phyloP scores from a whole-genome alignment of 1,284 basidiomycete genomes.

The Sporisorium graminicola region DNA sequence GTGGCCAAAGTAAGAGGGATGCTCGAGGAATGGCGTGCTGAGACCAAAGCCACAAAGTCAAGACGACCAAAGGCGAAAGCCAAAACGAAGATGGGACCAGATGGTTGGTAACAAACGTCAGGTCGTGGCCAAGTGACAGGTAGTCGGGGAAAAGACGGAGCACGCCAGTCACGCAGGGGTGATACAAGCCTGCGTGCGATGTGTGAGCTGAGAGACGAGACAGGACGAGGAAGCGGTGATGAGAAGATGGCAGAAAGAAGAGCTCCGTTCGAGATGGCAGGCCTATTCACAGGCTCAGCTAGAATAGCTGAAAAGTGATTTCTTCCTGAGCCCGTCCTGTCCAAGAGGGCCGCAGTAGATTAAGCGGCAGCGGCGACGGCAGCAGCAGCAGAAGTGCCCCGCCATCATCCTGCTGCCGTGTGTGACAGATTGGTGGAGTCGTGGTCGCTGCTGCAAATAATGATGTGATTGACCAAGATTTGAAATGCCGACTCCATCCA shows the following conservation, averaged over 20 bases:
- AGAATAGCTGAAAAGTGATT: no score
- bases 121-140: neutral
- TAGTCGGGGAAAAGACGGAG: neutral
- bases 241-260: no score
- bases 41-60: neutral
- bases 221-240: no score
- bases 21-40: slow-evolving; percentile 10
- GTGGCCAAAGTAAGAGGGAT: neutral
- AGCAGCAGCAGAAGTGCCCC: neutral
- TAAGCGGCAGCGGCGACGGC: neutral
- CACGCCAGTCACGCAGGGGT: neutral
- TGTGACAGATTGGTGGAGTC: neutral
- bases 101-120: neutral
- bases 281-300: no score
- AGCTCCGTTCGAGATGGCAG: no score
- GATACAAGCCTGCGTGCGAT: neutral
- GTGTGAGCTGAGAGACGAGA: no score
- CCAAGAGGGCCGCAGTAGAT: neutral
- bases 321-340: neutral
- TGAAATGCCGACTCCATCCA: neutral
- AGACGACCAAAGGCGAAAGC: neutral
- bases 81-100: neutral
- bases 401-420: no score
- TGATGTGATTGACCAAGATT: slow-evolving; percentile 2
- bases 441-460: no score